Evolutionary conservation across 73 alveolate species (phyloP), one percentile per base, ranked within the genome.

Genomic region (Paramecium tetraurelia): DNA sequence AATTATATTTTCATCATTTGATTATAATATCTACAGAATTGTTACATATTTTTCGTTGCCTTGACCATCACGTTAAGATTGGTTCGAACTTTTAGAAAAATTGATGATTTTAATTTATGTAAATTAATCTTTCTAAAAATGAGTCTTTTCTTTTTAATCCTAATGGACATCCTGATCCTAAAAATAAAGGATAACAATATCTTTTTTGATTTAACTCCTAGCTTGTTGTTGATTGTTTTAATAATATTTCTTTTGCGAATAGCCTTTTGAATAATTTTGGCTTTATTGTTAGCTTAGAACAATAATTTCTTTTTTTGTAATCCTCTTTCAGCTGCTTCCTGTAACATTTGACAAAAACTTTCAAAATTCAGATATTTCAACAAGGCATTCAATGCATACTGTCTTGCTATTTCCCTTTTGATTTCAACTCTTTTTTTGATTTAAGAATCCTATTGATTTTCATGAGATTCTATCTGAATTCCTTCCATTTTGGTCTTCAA

Each of bases 211-310:
- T 41, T 75, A 33, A 3, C 0, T 38, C 59, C 59, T 21, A 75
- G 18, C 8, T 22, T 38, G 7, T 41, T 41, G 12, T 75, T 75
- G 12, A 75, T 75, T 12, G 12, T 38, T 41, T 75, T 75, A 29
- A 75, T 75, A n/a, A 75, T 41, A 75, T 75, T 75, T 75, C 87
- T 75, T 75, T 38, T 75, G 1, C 87, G 38, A 41, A 75, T 38
- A 10, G 87, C 59, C 7, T 75, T 75, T 75, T 75, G 33, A 36
- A 75, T 75, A 5, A 75, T 75, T 75, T 41, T 75, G 3, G 87
- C 87, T 18, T 75, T 63, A 24, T 63, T 63, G n/a, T 63, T 63
- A 14, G 84, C 84, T n/a, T 63, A 63, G 2, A 63, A 63, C 16
- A 63, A 3, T 33, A 63, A 12, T 63, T 33, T 63, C 29, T 63